Percentiles rank a stretch among this genome's conserved stretches.
Conservation (phyloP, 306 rosid genomes). For the Pterocarpus santalinus region DNA sequence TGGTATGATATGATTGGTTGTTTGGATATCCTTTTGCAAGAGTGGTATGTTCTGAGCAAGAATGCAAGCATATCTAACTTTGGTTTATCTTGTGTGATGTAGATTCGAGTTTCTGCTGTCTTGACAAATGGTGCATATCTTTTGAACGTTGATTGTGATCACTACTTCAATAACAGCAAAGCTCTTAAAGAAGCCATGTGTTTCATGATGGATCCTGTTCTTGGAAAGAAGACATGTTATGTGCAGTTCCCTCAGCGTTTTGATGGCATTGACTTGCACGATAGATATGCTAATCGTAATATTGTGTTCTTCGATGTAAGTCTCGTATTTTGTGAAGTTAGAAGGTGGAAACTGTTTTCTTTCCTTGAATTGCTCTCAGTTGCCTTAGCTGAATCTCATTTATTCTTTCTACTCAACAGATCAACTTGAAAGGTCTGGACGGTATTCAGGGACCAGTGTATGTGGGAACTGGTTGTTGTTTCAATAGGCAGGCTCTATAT, state of each 20-base stretch:
- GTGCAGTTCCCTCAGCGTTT: conserved; percentile 99
- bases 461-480: conserved; percentile 99
- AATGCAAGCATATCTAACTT: conserved; percentile 41
- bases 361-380: conserved; percentile 7
- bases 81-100: conserved; percentile 46
- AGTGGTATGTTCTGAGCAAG: background rate
- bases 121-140: conserved; percentile 97
- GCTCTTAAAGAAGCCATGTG: conserved; percentile 99
- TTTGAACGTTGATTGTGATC: conserved; percentile 96
- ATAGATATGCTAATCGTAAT: conserved; percentile 99
- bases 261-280: conserved; percentile 95
- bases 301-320: conserved; percentile 97
- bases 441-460: conserved; percentile 99
- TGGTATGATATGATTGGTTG: background rate
- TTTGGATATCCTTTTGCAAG: background rate
- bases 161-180: conserved; percentile 96
- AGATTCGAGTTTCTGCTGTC: conserved; percentile 99
- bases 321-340: conserved; percentile 29
- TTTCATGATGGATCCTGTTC: conserved; percentile 98
- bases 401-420: conserved; percentile 53
- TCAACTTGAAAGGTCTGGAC: conserved; percentile 96
- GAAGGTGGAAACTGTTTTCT: background rate
- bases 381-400: conserved; percentile 32
- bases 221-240: conserved; percentile 94
- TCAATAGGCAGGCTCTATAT: conserved; percentile 97